Base-by-base conservation (phyloP, 805 yeast genomes). In the Wickerhamomyces chambardii region DNA sequence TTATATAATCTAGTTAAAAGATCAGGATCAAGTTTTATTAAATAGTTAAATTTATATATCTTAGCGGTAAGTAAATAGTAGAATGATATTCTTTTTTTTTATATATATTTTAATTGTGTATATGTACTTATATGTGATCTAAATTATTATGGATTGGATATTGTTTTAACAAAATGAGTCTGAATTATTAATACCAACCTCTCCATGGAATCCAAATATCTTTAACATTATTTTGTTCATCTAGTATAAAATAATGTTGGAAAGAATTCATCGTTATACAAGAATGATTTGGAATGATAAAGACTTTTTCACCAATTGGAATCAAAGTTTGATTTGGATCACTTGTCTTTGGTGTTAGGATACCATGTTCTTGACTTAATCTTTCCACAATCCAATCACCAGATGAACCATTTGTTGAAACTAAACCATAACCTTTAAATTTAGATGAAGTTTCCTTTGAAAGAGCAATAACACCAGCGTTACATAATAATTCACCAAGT, bases 311-410 rank as follows among this genome's bases (percentile, higher is more conserved):
- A 2, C 86, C 86, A 24, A 58, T 43, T 17, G 77, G 77, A 17
- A 74, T 60, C 47, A 74, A 53, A 21, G n/a, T 16, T 18, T 8
- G 47, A 43, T 5, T 33, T 30, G 7, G 19, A 14, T 7, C 38
- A 30, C 28, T 33, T 17, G 38, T 36, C 27, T 43, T 38, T 3
- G 84, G 78, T n/a, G 59, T 63, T 33, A 83, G 55, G 29, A 84
- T 76, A 10, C 92, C 94, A 50, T 84, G 94, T 48, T 84, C 94
- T 53, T 84, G 92, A 37, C 84, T 74, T 32, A 84, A 55, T 44
- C 87, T 64, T 26, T 75, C 82, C 11, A 84, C 74, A 32, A 56
- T 53, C 89, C 89, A 83, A 31, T 66, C 59, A 6, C 67, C 71
- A 45, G 62, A 72, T 1, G 61, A 60, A 12, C 56, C 44, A 2